phyloP scores from a whole-genome alignment of 2,329 filamentous ascomycete genomes.

The Stenocarpella maydis region DNA sequence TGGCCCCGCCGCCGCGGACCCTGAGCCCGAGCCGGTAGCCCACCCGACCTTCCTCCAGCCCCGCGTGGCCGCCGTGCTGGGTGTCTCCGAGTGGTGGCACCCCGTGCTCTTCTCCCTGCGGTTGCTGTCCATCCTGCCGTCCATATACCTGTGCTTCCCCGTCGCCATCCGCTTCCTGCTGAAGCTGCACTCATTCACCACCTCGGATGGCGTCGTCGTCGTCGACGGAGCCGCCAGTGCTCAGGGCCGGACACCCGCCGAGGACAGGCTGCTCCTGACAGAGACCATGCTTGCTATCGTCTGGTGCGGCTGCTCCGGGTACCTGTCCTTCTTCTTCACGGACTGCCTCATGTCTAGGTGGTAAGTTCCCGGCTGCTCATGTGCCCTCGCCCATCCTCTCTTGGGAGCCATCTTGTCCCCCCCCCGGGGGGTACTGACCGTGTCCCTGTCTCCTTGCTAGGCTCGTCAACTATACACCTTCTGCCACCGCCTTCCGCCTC shows the following conservation, averaged over 20 bases:
- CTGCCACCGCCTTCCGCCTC: constrained; percentile 81
- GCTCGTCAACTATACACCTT: constrained; percentile 85
- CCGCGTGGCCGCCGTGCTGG: constrained; percentile 79
- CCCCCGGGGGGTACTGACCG: constrained; percentile 31
- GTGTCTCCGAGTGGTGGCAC: constrained; percentile 77
- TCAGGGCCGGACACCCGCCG: constrained; percentile 47
- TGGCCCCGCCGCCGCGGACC: background rate
- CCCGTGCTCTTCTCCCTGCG: constrained; percentile 76
- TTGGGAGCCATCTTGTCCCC: background rate
- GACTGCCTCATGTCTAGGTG: constrained; percentile 87
- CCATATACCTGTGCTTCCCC: constrained; percentile 75
- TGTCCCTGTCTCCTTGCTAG: constrained; percentile 49
- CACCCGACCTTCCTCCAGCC: constrained; percentile 69
- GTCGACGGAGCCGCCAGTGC: constrained; percentile 24
- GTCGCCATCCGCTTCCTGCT: constrained; percentile 74
- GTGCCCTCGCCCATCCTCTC: background rate
- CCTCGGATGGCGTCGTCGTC: constrained; percentile 39
- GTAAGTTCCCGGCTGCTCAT: constrained; percentile 52
- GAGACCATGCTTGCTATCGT: constrained; percentile 77
- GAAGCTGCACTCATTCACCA: constrained; percentile 60
- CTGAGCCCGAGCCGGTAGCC: constrained; percentile 34
- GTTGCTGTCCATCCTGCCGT: constrained; percentile 75
- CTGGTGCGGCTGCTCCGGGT: constrained; percentile 80
- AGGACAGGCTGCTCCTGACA: constrained; percentile 64
- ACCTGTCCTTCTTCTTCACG: constrained; percentile 83